Evolutionary conservation across 2,329 filamentous ascomycete genomes (phyloP), one percentile per base, ranked within the genome.

Genomic region (Aspergillus viridinutans): DNA sequence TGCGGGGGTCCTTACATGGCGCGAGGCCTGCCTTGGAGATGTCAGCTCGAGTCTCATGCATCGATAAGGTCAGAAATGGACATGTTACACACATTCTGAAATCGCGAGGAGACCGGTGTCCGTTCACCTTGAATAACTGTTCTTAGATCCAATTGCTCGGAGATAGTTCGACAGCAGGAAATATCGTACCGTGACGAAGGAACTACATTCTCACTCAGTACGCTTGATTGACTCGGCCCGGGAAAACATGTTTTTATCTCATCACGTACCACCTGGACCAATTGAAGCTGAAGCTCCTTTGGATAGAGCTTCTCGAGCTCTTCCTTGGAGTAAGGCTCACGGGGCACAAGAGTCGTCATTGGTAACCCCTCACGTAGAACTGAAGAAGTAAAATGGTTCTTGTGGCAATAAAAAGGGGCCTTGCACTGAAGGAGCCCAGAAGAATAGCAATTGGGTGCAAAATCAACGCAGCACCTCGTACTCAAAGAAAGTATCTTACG

Each of bases 291-390:
- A 58, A 99, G 81, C 48, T 83, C 80, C 55, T 85, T 76, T 1
- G 94, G 94, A 77, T 97, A 99, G 58, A 97, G 86, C 67, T 80
- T 79, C 47, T 83, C 80, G 51, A 97, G 84, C 81, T 97, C 92
- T 58, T 90, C 87, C 63, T 86, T 78, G 48, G 88, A 86, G 78
- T 97, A 97, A 0, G 90, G 85, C 56, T 83, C 79, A 56, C 90
- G 85, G 50, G 90, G 90, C 48, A 82, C 76, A 48, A 96, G 82
- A 43, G 88, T 88, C 12, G 92, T 89, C 93, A 97, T 97, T 43
- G 53, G 52, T 58, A 26, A 14, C 43, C 9, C 23, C 20, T 47
- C 43, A 23, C 43, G 21, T 25, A 14, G 21, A 40, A 52, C 49
- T 54, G 56, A 49, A 47, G 26, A 32, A 40, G 42, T 6, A n/a